A percentile compares a stretch with the other conserved stretches of the same genome.
Evolutionary conservation across 495 filamentous ascomycete genomes (phyloP).

Genomic region (Neurospora hispaniola): DNA sequence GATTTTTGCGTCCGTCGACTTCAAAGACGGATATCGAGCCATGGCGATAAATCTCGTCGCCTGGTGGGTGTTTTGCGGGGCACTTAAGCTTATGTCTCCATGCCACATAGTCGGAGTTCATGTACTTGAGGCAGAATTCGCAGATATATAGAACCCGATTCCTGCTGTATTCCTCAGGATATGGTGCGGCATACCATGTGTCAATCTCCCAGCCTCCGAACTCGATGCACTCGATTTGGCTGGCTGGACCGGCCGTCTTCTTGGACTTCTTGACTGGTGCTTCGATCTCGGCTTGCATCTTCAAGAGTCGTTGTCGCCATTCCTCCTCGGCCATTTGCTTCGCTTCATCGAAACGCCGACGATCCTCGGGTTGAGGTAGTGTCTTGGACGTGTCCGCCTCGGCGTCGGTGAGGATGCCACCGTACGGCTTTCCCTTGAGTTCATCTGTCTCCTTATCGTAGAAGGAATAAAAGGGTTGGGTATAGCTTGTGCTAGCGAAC

Average conservation of each 20-base stretch:
- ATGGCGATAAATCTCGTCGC: constrained; percentile 96
- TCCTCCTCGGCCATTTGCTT: constrained; percentile 83
- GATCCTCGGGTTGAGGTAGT: constrained; percentile 65
- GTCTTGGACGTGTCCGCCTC: constrained; percentile 90
- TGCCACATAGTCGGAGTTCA: constrained; percentile 96
- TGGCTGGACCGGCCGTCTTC: constrained; percentile 76
- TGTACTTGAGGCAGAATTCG: constrained; percentile 98
- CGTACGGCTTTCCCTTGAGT: constrained; percentile 85
- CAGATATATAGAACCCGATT: constrained; percentile 95
- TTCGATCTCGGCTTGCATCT: constrained; percentile 36
- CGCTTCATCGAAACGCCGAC: constrained; percentile 76
- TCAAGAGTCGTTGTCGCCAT: constrained; percentile 54
- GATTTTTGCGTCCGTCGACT: constrained; percentile 92
- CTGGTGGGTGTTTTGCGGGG: constrained; percentile 88
- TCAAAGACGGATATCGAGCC: constrained; percentile 91
- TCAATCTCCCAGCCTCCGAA: constrained; percentile 97
- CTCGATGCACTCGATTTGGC: constrained; percentile 96
- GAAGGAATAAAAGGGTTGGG: constrained; percentile 69
- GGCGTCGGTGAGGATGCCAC: constrained; percentile 77
- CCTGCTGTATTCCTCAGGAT: constrained; percentile 94
- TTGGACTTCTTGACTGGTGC: constrained; percentile 36
- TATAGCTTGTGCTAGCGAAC: constrained; percentile 45
- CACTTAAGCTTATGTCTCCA: constrained; percentile 98
- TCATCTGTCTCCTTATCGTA: constrained; percentile 83
- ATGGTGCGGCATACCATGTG: constrained; percentile 98